Evolutionary conservation across 352 stramenopile species (phyloP).

Genomic region (Phytophthora citrophthora): DNA sequence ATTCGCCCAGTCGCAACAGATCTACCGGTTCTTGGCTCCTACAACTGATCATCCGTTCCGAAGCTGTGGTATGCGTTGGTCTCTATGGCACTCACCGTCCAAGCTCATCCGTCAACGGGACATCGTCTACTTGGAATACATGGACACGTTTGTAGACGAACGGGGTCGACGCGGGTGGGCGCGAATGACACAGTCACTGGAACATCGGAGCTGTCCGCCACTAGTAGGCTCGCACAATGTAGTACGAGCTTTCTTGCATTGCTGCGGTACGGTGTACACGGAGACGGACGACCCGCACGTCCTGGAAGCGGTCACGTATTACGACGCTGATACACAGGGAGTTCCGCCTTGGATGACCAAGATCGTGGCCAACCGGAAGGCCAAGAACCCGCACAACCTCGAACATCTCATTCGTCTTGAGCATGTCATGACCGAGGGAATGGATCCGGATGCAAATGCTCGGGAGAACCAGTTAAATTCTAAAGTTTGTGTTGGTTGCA

Average conservation of each 20-base stretch:
- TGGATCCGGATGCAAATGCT: conserved; percentile 50
- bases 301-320: conserved; percentile 64
- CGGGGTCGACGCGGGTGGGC: conserved; percentile 65
- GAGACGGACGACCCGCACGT: conserved; percentile 56
- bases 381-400: conserved; percentile 64
- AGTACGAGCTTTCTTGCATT: conserved; percentile 63
- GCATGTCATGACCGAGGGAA: conserved; percentile 56
- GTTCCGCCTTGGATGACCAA: conserved; percentile 72
- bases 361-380: conserved; percentile 58
- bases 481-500: conserved; percentile 57
- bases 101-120: conserved; percentile 67
- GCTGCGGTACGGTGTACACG: conserved; percentile 66
- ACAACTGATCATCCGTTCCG: conserved; percentile 54
- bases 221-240: conserved; percentile 59
- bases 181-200: conserved; percentile 64
- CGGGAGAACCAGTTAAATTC: conserved; percentile 39
- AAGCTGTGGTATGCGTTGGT: conserved; percentile 67
- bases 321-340: conserved; percentile 67
- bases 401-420: conserved; percentile 69
- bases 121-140: conserved; percentile 72
- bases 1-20: conserved; percentile 65
- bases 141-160: conserved; percentile 68
- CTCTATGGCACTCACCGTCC: conserved; percentile 66
- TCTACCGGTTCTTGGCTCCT: conserved; percentile 58
- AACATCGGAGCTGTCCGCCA: conserved; percentile 64